phyloP scores from a whole-genome alignment of 2,329 filamentous ascomycete species.

The Penicillium sp. region DNA sequence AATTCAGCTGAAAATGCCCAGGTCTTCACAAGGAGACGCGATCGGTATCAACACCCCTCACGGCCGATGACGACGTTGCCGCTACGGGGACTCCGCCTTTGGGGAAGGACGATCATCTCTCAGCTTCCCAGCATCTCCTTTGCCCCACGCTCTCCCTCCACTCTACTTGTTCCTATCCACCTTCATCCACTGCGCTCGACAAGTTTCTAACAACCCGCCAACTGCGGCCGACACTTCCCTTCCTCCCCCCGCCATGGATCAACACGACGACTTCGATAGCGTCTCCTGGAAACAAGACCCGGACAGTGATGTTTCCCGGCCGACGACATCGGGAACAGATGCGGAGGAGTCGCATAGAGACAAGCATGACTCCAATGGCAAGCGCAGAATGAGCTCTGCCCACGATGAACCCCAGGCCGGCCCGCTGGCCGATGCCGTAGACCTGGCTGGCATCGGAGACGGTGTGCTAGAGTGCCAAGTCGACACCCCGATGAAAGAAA shows the following conservation, averaged over 20 bases:
- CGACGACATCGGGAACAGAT: constrained; percentile 43
- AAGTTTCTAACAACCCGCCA: neutral
- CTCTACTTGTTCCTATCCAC: neutral
- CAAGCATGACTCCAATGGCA: constrained; percentile 47
- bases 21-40: neutral
- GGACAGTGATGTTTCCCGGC: constrained; percentile 47
- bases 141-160: constrained; percentile 7
- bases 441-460: constrained; percentile 63
- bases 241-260: constrained; percentile 41
- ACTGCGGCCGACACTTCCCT: constrained; percentile 18
- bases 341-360: constrained; percentile 34
- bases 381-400: constrained; percentile 47
- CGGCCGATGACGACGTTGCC: constrained; percentile 24
- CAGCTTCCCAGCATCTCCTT: constrained; percentile 18
- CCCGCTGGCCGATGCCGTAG: constrained; percentile 52
- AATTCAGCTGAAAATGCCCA: too few species aligned
- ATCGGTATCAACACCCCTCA: neutral
- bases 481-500: constrained; percentile 83
- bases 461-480: constrained; percentile 84
- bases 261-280: constrained; percentile 72
- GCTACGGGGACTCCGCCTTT: constrained; percentile 25
- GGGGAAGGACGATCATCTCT: constrained; percentile 22
- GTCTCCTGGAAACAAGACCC: constrained; percentile 71
- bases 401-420: constrained; percentile 50
- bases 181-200: neutral